These are phyloP conservation scores for Phlyctochytrium planicorne DNA, from an alignment of 192 early-diverging fungal genomes.

Conservation along the genomic window DNA sequence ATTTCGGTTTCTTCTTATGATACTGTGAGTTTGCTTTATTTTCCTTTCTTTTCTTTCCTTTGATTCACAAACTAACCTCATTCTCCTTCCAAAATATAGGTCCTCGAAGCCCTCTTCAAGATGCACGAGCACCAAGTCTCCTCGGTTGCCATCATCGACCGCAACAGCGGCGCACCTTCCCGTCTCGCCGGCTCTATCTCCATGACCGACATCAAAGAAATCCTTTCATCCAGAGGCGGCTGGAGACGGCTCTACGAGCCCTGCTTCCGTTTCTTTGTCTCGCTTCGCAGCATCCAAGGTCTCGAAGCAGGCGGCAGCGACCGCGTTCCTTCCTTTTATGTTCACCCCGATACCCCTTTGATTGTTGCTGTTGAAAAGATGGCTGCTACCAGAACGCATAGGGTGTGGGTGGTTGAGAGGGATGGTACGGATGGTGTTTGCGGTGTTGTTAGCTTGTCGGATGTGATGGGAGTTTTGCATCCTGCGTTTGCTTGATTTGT, in stretches of 20 bases:
- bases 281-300: conserved; percentile 33
- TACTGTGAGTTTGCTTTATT: not conserved
- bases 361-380: conserved; percentile 55
- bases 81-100: conserved; percentile 4
- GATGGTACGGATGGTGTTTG: conserved; percentile 35
- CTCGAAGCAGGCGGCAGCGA: conserved; percentile 34
- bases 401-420: conserved; percentile 49
- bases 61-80: too few species aligned
- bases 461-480: conserved; percentile 41
- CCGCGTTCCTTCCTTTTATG: conserved; percentile 40
- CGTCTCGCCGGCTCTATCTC: conserved; percentile 35
- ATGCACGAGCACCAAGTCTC: conserved; percentile 51
- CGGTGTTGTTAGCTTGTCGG: conserved; percentile 43
- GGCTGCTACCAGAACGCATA: conserved; percentile 47
- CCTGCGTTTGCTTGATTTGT: not conserved
- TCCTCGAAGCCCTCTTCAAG: conserved; percentile 47
- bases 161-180: conserved; percentile 1
- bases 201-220: conserved; percentile 53
- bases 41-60: not conserved
- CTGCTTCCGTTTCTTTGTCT: conserved; percentile 44
- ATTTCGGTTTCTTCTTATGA: conserved; percentile 20
- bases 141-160: conserved; percentile 49
- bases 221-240: conserved; percentile 39
- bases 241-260: conserved; percentile 41
- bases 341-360: conserved; percentile 42